Evolutionary conservation across 148 eudicot species (phyloP).

Genomic region (Chenopodium album): DNA sequence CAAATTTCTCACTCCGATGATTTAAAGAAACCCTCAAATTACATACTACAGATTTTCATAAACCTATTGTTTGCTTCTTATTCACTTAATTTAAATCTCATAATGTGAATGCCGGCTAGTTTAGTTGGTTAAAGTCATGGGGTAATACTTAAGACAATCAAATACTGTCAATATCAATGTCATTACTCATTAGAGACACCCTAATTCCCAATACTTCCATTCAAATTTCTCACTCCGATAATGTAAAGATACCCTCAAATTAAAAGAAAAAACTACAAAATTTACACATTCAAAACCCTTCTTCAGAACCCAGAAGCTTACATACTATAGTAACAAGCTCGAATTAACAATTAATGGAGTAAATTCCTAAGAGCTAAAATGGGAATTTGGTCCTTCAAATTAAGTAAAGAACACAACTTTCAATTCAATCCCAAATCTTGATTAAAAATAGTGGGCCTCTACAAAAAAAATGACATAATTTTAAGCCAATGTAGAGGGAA

Average conservation of each 20-base stretch:
- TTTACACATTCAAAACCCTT: neutral
- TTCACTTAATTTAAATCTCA: too few relatives aligned
- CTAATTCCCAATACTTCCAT: too few relatives aligned
- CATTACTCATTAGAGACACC: too few relatives aligned
- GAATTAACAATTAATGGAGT: neutral
- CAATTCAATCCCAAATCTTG: neutral
- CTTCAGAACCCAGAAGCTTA: conserved; percentile 4
- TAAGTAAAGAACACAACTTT: neutral
- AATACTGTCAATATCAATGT: too few relatives aligned
- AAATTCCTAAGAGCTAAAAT: neutral
- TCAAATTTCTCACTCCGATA: too few relatives aligned
- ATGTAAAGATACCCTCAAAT: too few relatives aligned
- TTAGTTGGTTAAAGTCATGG: neutral
- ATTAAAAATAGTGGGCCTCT: conserved; percentile 11
- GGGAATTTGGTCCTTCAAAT: neutral
- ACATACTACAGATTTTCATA: neutral
- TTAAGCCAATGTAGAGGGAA: neutral
- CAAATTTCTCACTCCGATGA: too few relatives aligned
- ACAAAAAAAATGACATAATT: neutral
- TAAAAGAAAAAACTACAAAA: too few relatives aligned
- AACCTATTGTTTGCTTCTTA: neutral
- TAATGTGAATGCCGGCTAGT: too few relatives aligned
- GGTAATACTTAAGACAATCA: too few relatives aligned
- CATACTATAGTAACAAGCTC: neutral
- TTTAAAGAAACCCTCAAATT: neutral